These are phyloP conservation scores for Geosiphon pyriformis DNA, from an alignment of 192 early-diverging fungal species.

Conservation along the genomic window DNA sequence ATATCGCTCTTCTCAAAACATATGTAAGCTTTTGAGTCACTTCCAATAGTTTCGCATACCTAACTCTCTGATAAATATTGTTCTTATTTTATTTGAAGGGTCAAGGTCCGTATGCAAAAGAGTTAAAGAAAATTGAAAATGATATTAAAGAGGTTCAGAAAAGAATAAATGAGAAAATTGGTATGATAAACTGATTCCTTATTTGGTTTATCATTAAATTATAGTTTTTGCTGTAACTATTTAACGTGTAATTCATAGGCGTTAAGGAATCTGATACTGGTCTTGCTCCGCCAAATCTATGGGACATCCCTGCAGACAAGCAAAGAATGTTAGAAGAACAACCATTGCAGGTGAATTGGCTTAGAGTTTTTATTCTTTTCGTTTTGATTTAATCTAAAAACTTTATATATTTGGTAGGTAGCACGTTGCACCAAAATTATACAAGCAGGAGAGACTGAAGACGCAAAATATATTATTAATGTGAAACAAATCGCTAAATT, in stretches of 20 bases:
- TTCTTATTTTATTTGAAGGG: slow-evolving; percentile 52
- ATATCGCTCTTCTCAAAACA: slow-evolving; percentile 87
- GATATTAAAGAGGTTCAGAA: slow-evolving; percentile 98
- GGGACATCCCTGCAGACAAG: slow-evolving; percentile 99
- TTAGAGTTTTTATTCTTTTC: too few relatives aligned
- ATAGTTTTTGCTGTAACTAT: slow-evolving; percentile 6
- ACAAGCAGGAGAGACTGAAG: slow-evolving; percentile 80
- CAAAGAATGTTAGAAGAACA: slow-evolving; percentile 96
- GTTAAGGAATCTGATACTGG: slow-evolving; percentile 99
- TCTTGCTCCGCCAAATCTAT: slow-evolving; percentile 93
- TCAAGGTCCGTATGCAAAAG: slow-evolving; percentile 94
- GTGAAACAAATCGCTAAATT: slow-evolving; percentile 99
- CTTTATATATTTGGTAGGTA: slow-evolving; percentile 48
- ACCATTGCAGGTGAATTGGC: slow-evolving; percentile 62
- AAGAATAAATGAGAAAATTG: slow-evolving; percentile 98
- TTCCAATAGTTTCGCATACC: background rate
- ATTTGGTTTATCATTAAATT: background rate
- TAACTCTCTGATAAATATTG: background rate
- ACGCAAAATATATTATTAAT: slow-evolving; percentile 96
- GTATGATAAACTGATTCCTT: slow-evolving; percentile 27
- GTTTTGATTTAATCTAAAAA: background rate
- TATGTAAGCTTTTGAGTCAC: slow-evolving; percentile 58
- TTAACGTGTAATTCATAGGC: slow-evolving; percentile 40
- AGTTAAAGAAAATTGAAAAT: slow-evolving; percentile 87
- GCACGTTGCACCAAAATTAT: slow-evolving; percentile 99